These are phyloP conservation scores for Cryomyces antarcticus DNA, from an alignment of 495 filamentous ascomycete genomes.

Conservation along the genomic window DNA sequence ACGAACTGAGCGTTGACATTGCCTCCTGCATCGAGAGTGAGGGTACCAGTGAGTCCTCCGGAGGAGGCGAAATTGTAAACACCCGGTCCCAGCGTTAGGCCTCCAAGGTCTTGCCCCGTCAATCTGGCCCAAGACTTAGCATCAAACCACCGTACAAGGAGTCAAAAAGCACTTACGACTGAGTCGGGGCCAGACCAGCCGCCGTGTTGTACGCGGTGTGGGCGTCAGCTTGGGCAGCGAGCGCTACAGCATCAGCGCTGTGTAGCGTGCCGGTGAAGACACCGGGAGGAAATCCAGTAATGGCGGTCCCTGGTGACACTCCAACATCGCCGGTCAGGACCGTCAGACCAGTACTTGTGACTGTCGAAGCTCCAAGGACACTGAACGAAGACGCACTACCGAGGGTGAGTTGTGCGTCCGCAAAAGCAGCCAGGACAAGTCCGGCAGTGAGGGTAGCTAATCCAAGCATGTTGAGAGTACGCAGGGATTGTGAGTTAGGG, in stretches of 20 bases:
- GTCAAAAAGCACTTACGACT: not conserved
- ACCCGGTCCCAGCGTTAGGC: conserved; percentile 2
- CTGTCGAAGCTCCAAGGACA: conserved; percentile 2
- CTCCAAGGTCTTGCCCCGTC: conserved; percentile 7
- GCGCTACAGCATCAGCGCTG: conserved; percentile 1
- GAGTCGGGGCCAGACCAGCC: conserved; percentile 1
- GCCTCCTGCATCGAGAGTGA: conserved; percentile 2
- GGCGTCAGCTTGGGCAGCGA: conserved; percentile 2
- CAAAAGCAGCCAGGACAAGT: conserved; percentile 1
- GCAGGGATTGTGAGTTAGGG: not conserved
- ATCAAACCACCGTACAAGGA: too few species aligned
- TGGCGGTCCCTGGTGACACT: conserved; percentile 4
- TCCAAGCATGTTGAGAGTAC: not conserved
- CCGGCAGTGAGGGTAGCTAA: not conserved
- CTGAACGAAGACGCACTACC: conserved; percentile 3
- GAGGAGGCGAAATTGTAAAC: conserved; percentile 7
- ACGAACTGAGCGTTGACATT: conserved; percentile 1
- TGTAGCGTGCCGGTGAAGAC: not conserved
- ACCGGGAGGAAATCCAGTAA: conserved; percentile 6
- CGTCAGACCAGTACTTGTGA: conserved; percentile 6
- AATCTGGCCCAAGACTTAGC: not conserved
- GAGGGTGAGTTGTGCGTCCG: conserved; percentile 3
- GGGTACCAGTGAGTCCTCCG: conserved; percentile 1
- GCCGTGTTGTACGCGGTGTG: conserved; percentile 1
- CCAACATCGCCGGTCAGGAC: conserved; percentile 1